Evolutionary conservation across 495 filamentous ascomycete genomes (phyloP).

Genomic region (Penicillium malachiteum): DNA sequence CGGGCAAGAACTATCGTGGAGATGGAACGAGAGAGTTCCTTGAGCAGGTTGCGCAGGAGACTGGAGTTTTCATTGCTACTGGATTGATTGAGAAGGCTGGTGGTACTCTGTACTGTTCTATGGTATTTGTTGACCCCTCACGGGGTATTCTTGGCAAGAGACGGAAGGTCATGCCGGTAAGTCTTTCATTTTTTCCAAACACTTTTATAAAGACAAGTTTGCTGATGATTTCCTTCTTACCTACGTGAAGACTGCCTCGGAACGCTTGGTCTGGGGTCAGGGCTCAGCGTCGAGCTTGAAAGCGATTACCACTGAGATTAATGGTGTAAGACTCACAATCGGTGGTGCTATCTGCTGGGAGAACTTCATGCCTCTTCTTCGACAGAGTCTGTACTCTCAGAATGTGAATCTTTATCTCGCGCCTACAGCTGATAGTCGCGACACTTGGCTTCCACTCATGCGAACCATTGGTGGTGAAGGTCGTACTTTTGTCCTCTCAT

Average conservation of each 20-base stretch:
- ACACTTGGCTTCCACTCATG: conserved; percentile 82
- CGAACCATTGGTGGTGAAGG: conserved; percentile 78
- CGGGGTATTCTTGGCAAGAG: conserved; percentile 78
- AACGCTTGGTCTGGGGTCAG: conserved; percentile 82
- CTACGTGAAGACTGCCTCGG: conserved; percentile 7
- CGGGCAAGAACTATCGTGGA: conserved; percentile 54
- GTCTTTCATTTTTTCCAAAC: conserved; percentile 16
- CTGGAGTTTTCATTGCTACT: conserved; percentile 74
- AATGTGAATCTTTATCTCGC: conserved; percentile 93
- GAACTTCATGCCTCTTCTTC: conserved; percentile 90
- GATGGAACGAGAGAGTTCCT: conserved; percentile 84
- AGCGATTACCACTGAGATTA: conserved; percentile 78
- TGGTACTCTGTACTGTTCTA: conserved; percentile 82
- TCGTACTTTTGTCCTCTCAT: conserved; percentile 79
- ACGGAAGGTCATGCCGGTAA: conserved; percentile 87
- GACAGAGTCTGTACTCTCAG: conserved; percentile 78
- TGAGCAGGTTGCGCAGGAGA: conserved; percentile 70
- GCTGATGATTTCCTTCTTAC: background rate
- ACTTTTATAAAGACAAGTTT: background rate
- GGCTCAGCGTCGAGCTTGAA: conserved; percentile 77
- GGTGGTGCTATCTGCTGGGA: conserved; percentile 96
- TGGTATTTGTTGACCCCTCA: conserved; percentile 76
- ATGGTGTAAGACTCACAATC: conserved; percentile 72
- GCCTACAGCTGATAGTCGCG: conserved; percentile 82
- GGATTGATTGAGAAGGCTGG: conserved; percentile 79